Evolutionary conservation across 2,329 filamentous ascomycete species (phyloP).

Genomic region (Fusarium dlaminii): DNA sequence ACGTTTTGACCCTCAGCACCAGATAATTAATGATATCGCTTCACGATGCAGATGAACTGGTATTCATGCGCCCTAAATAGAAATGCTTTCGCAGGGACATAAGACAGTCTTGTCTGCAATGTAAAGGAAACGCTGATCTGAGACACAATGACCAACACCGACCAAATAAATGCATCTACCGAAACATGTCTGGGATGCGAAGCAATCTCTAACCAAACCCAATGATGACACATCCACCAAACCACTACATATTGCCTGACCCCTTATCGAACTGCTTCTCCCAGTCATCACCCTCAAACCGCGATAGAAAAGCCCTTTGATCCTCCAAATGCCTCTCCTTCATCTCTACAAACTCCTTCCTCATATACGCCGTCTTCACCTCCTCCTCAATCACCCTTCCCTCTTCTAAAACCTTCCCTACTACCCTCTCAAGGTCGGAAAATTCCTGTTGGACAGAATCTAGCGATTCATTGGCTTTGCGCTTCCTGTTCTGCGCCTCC

Average conservation of each 20-base stretch:
- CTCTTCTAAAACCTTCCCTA: neutral
- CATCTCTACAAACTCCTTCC: neutral
- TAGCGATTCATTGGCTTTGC: neutral
- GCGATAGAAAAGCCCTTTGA: neutral
- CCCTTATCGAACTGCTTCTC: fast-evolving
- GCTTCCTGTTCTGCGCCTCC: neutral
- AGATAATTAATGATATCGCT: neutral
- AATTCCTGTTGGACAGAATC: neutral
- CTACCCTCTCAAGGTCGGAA: neutral
- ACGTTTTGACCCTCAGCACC: neutral
- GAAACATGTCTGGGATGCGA: neutral
- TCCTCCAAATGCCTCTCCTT: neutral
- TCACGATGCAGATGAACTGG: neutral
- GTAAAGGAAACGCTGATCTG: neutral
- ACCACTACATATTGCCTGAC: no score
- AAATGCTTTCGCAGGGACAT: fast-evolving
- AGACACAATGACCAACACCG: neutral
- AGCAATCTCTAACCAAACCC: neutral
- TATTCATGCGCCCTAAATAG: fast-evolving
- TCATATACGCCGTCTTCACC: neutral
- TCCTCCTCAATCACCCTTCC: neutral
- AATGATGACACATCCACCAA: neutral
- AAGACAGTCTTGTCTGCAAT: neutral
- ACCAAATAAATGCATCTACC: neutral
- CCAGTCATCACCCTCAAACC: neutral